Evolutionary conservation across 2,329 filamentous ascomycete species (phyloP).

Genomic region (Penicillium decumbens): DNA sequence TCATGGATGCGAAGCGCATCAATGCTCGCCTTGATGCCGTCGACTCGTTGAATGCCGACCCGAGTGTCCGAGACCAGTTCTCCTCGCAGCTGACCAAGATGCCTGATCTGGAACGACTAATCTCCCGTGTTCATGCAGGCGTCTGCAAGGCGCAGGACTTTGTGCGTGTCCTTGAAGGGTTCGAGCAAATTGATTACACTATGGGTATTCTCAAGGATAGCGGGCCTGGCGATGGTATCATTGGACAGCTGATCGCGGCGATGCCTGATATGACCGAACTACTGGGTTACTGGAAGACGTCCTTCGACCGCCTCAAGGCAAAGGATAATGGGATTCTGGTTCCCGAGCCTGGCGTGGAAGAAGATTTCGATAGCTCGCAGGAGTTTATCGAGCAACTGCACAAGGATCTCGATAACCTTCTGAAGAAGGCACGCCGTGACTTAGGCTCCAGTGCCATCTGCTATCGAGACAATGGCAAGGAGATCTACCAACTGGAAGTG

Average conservation of each 20-base stretch:
- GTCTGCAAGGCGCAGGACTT: conserved; percentile 91
- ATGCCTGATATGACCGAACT: conserved; percentile 80
- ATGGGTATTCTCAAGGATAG: conserved; percentile 72
- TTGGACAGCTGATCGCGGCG: conserved; percentile 72
- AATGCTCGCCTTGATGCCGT: conserved; percentile 93
- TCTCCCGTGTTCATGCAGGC: conserved; percentile 89
- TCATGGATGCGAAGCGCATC: conserved; percentile 81
- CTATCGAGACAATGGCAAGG: conserved; percentile 85
- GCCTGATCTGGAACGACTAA: conserved; percentile 88
- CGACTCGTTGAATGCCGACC: conserved; percentile 82
- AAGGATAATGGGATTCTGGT: conserved; percentile 76
- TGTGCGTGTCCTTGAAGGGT: conserved; percentile 86
- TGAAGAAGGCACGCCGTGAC: conserved; percentile 66
- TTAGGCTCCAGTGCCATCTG: conserved; percentile 69
- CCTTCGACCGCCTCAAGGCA: conserved; percentile 79
- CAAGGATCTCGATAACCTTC: conserved; percentile 63
- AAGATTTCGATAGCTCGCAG: conserved; percentile 83
- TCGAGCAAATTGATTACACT: conserved; percentile 95
- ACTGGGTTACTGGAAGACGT: conserved; percentile 80
- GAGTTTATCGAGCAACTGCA: conserved; percentile 72
- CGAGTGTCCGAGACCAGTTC: conserved; percentile 76
- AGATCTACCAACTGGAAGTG: conserved; percentile 92
- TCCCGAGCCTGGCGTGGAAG: conserved; percentile 79
- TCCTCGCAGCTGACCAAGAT: conserved; percentile 82
- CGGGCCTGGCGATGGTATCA: conserved; percentile 72